Conservation (phyloP, 352 stramenopile genomes). For the Lagenidium giganteum region DNA sequence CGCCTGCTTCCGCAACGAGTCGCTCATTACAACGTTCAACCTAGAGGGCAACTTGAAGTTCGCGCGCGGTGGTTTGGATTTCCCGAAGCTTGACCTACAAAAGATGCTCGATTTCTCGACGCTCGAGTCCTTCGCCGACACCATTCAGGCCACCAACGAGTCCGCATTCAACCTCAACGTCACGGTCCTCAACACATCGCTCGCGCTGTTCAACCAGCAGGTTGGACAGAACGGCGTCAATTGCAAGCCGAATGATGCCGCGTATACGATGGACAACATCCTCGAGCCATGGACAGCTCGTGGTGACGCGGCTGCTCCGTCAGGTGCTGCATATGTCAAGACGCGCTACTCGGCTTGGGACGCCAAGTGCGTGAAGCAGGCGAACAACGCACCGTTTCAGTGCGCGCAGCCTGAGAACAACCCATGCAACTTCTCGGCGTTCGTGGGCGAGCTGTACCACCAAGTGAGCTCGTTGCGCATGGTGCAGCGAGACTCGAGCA, state of each 20-base stretch:
- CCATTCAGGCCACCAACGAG: slow-evolving; percentile 14
- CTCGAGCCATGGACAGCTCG: slow-evolving; percentile 32
- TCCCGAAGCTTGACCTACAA: slow-evolving; percentile 23
- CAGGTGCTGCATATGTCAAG: slow-evolving; percentile 11
- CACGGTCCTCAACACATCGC: slow-evolving; percentile 4
- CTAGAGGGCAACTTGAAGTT: slow-evolving; percentile 48
- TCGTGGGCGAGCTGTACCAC: slow-evolving; percentile 14
- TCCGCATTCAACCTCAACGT: slow-evolving; percentile 23
- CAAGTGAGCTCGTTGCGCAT: slow-evolving; percentile 5
- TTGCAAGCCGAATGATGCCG: slow-evolving; percentile 8
- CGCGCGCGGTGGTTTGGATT: slow-evolving; percentile 47
- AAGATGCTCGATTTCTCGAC: slow-evolving; percentile 35
- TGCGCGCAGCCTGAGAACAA: background rate
- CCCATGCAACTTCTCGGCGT: slow-evolving; percentile 11
- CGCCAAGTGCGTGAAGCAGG: background rate
- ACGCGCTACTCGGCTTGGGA: slow-evolving; percentile 8
- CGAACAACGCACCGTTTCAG: too few relatives aligned
- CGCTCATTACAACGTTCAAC: slow-evolving; percentile 56
- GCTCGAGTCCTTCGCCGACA: slow-evolving; percentile 26
- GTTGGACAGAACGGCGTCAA: slow-evolving; percentile 10
- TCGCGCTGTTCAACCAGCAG: slow-evolving; percentile 23
- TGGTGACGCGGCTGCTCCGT: background rate
- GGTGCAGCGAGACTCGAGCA: slow-evolving; percentile 15
- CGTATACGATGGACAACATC: slow-evolving; percentile 26
- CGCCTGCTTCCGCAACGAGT: slow-evolving; percentile 58